Conservation (phyloP, 306 rosid species). For the Betula pendula region DNA sequence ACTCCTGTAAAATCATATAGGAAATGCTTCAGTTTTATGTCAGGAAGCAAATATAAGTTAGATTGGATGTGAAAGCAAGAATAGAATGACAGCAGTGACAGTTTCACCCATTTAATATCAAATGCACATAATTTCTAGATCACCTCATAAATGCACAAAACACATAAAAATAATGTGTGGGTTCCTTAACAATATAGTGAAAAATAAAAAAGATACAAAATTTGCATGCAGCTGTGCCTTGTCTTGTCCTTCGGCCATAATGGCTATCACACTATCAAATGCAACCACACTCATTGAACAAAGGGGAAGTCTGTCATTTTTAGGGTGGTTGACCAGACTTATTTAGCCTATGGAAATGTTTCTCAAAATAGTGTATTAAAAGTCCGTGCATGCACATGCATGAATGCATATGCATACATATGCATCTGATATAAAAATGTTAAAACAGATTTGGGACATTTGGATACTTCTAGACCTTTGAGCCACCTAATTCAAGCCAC, state of each 20-base stretch:
- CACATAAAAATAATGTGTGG: not conserved
- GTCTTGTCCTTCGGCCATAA: not conserved
- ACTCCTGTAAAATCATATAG: constrained; percentile 56
- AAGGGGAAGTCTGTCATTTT: too few species aligned
- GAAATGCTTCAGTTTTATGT: constrained; percentile 22
- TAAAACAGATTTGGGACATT: not conserved
- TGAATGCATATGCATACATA: not conserved
- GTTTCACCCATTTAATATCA: not conserved
- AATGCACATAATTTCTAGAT: not conserved
- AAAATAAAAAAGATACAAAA: not conserved
- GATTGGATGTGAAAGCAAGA: constrained; percentile 4
- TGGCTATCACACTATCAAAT: not conserved
- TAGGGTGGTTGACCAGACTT: not conserved
- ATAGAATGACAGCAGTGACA: not conserved
- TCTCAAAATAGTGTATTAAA: not conserved
- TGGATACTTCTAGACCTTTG: not conserved
- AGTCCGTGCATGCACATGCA: not conserved
- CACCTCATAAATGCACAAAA: not conserved
- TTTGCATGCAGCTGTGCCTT: not conserved
- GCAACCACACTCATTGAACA: not conserved
- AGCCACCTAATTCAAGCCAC: not conserved
- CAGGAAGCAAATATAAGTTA: constrained; percentile 7
- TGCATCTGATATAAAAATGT: not conserved
- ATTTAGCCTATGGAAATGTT: not conserved
- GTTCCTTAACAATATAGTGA: not conserved